Evolutionary conservation across 23 red algal species (phyloP).

Genomic region (Gracilaria caudata): DNA sequence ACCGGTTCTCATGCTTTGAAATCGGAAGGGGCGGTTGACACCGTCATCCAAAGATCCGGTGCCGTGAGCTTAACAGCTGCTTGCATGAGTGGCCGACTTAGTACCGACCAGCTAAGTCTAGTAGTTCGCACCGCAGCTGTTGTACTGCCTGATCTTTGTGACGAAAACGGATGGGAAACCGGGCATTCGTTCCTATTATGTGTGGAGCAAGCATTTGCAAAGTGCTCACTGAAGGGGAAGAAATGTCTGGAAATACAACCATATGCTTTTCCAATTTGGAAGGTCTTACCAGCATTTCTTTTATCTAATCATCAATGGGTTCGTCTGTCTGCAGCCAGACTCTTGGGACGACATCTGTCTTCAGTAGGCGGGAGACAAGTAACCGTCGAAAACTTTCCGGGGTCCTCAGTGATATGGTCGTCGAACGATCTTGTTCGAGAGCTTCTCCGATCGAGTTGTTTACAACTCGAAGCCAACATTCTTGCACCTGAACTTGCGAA

Average conservation of each 20-base stretch:
- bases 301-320: conserved; percentile 62
- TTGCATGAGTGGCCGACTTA: conserved; percentile 37
- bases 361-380: conserved; percentile 4
- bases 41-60: conserved; percentile 30
- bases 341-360: conserved; percentile 48
- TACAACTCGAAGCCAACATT: conserved; percentile 50
- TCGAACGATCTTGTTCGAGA: conserved; percentile 27
- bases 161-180: conserved; percentile 44
- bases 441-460: conserved; percentile 35
- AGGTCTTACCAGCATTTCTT: conserved; percentile 22
- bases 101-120: conserved; percentile 5
- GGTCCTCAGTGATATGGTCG: conserved; percentile 17
- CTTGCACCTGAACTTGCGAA: conserved; percentile 42
- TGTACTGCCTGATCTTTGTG: conserved; percentile 13
- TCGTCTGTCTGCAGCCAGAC: conserved; percentile 45
- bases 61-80: conserved; percentile 28
- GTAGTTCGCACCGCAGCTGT: conserved; percentile 29
- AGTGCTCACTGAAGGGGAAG: neutral
- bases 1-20: neutral
- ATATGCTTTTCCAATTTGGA: conserved; percentile 25
- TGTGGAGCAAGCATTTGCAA: conserved; percentile 49
- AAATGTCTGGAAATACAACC: conserved; percentile 33
- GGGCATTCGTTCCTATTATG: conserved; percentile 17
- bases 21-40: conserved; percentile 6
- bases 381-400: neutral